Base-by-base conservation (phyloP, 176 grass and related monocot species). In the Secale cereale region DNA sequence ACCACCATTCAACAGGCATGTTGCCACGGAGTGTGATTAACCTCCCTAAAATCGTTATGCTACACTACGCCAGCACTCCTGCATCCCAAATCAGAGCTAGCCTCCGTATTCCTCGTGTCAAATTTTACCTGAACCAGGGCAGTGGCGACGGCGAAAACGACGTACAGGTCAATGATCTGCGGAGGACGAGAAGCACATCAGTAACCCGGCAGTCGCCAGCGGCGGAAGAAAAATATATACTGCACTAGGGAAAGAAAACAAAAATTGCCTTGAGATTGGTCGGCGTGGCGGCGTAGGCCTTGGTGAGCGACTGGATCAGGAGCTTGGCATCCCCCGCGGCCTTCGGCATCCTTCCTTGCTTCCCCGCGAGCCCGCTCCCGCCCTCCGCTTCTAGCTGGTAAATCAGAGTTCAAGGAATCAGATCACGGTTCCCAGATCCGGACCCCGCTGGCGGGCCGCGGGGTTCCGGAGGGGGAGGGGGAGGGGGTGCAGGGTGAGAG, bases 121-220 rank as follows among this genome's bases (percentile, higher is more conserved):
- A 0, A 23, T 28, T 2, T 70, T 29, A 92, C 97, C 90, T 99
- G 91, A 85, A 94, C 85, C 28, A 96, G 56, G 78, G 90, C 90
- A 76, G 90, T 92, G 10, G 86, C 80, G 15, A 99, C 79, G 0
- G 91, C 86, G 10, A 89, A 96, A 79, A 94, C 77, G 79, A 96
- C 91, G 14, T 96, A 99, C 23, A 99, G 65, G 85, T 96, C 97
- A 41, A 99, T 89, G 17, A 96, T 96, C 97, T 99, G 81, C 84
- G 76, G 61, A 13, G 30, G 23, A 63, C 59, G 12, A 50, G 6
- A 59, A 48, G 19, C 28, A 0, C 17, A 26, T 67, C 16, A 89
- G 16, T 28, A 7, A 64, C 73, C 10, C 35, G 2, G 37, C 70
- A 16, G 39, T 14, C 14, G 6, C 1, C 5, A 10, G 70, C 8